Evolutionary conservation across 1,284 basidiomycete species (phyloP), one percentile per base, ranked within the genome.

Genomic region (Mycena citricolor): DNA sequence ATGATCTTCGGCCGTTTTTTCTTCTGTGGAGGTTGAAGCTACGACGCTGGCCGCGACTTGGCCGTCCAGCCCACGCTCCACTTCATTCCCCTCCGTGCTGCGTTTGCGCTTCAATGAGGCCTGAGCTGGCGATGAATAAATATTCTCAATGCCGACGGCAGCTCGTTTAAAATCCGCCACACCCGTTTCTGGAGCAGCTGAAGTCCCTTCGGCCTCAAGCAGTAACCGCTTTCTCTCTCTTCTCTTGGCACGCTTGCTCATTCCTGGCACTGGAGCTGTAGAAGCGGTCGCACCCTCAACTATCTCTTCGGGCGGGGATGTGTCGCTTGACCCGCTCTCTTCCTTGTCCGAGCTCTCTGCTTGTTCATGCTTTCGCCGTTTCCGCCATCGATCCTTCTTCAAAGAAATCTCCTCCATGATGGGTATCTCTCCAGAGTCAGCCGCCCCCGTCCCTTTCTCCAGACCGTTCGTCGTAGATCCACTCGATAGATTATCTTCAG

Each of bases 331-430:
- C n/a, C n/a, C n/a, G n/a, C n/a, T n/a, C n/a, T n/a, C n/a, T n/a
- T n/a, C n/a, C n/a, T n/a, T n/a, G n/a, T n/a, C n/a, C n/a, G n/a
- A n/a, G n/a, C n/a, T n/a, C 23, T 34, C 17, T 28, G 40, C 29
- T 12, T 3, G 8, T 31, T 20, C 28, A n/a, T 28, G 33, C 14
- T 19, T 46, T 16, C 36, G 16, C n/a, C 49, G 31, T 22, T 51
- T 51, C 31, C 44, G 35, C 49, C 49, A 50, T 19, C 48, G 48
- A 14, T 50, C 49, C 49, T 51, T 47, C 22, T 13, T 2, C 5
- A 35, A 21, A 17, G 17, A 17, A n/a, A 30, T 12, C n/a, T n/a
- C n/a, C n/a, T n/a, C n/a, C n/a, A n/a, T n/a, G n/a, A n/a, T n/a
- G n/a, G n/a, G n/a, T n/a, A n/a, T n/a, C n/a, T n/a, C n/a, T n/a